Conservation (phyloP, 116 monocot species). For the Posidonia oceanica region DNA sequence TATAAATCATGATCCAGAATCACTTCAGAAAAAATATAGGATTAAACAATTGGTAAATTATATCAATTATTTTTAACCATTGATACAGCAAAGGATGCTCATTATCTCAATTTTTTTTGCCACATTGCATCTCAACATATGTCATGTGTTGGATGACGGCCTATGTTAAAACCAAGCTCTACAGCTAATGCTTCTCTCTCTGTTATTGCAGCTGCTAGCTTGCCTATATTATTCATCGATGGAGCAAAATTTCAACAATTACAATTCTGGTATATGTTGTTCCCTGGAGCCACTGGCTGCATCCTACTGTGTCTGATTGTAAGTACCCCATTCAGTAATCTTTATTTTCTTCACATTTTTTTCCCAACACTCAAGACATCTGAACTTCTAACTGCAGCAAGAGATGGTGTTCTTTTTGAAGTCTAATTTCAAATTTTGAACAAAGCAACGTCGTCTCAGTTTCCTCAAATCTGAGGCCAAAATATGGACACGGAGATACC, state of each 20-base stretch:
- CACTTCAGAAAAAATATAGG: too few species aligned
- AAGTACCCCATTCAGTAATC: conserved; percentile 9
- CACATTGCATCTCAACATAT: background rate
- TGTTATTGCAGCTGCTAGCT: conserved; percentile 63
- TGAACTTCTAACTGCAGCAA: conserved; percentile 44
- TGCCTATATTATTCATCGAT: conserved; percentile 85
- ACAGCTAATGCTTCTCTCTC: background rate
- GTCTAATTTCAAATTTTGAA: conserved; percentile 69
- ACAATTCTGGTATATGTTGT: conserved; percentile 68
- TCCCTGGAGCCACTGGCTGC: conserved; percentile 81
- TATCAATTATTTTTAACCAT: too few species aligned
- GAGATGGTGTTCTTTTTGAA: conserved; percentile 58
- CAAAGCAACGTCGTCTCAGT: background rate
- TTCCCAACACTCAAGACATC: background rate
- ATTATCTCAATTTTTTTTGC: background rate
- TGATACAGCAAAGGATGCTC: too few species aligned
- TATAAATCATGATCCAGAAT: too few species aligned
- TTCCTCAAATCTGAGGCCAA: background rate
- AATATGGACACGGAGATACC: too few species aligned
- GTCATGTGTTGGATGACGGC: background rate
- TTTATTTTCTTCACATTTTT: background rate
- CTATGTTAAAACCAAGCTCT: background rate
- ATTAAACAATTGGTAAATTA: too few species aligned
- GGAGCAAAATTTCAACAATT: conserved; percentile 72
- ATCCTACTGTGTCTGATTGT: conserved; percentile 76